Evolutionary conservation across 352 stramenopile species (phyloP).

Genomic region (Pythium guiyangense): DNA sequence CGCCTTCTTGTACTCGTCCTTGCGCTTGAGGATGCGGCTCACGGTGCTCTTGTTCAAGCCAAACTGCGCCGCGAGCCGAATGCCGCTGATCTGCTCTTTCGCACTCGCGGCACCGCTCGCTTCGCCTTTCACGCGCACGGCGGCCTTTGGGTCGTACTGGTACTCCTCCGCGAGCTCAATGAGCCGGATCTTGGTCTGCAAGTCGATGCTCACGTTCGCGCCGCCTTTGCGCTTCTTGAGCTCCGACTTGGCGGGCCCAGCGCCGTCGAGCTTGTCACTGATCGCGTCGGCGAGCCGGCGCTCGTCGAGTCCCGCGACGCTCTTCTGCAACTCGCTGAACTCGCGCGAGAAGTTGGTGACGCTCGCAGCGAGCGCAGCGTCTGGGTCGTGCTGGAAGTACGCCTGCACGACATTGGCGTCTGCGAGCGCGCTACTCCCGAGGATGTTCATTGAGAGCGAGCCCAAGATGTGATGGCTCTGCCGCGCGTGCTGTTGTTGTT

Average conservation of each 20-base stretch:
- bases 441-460: slow-evolving; percentile 14
- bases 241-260: slow-evolving; percentile 4
- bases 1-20: slow-evolving; percentile 84
- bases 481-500: slow-evolving; percentile 12
- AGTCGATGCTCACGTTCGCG: slow-evolving; percentile 66
- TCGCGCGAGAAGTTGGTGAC: slow-evolving; percentile 19
- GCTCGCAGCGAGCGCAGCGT: slow-evolving; percentile 5
- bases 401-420: slow-evolving; percentile 21
- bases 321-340: slow-evolving; percentile 46
- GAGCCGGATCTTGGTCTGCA: slow-evolving; percentile 83
- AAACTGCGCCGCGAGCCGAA: slow-evolving; percentile 68
- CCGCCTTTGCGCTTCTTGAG: slow-evolving; percentile 55
- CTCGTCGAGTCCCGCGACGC: slow-evolving; percentile 29
- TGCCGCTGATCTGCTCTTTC: slow-evolving; percentile 66
- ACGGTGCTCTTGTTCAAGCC: slow-evolving; percentile 81
- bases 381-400: slow-evolving; percentile 37
- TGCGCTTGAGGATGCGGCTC: slow-evolving; percentile 82
- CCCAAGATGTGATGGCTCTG: slow-evolving; percentile 11
- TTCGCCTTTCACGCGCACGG: slow-evolving; percentile 32
- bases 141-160: slow-evolving; percentile 69
- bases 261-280: slow-evolving; percentile 13
- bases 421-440: neutral
- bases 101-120: slow-evolving; percentile 5
- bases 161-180: slow-evolving; percentile 82
- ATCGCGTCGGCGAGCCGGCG: slow-evolving; percentile 21